Evolutionary conservation across 768 basidiomycete genomes (phyloP), one percentile per base, ranked within the genome.

Genomic region (Filobasidium wieringae): DNA sequence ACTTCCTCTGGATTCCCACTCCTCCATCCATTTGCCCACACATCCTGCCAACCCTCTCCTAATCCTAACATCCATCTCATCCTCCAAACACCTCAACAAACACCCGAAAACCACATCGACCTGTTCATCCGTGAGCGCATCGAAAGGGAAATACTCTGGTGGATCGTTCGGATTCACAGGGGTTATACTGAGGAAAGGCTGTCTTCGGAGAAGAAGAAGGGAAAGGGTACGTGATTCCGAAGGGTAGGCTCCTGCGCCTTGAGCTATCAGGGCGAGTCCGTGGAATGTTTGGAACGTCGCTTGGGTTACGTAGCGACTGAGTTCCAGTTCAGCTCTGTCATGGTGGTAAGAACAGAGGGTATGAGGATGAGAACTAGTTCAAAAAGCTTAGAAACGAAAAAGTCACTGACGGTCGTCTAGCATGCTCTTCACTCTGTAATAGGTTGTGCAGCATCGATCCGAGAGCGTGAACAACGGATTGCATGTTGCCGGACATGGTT

Each of bases 1-100:
- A 59, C 58, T 39, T 7, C 58, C 58, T 37, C 53, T 34, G 50
- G 36, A 47, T 11, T 15, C 45, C 22, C 55, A 31, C 33, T 57
- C 60, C 19, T 31, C 45, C 22, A 53, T 55, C 60, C 60, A 61
- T 27, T 31, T 31, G 17, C 51, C 60, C 4, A 61, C 36, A 1
- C 24, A 24, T 45, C 36, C 60, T 30, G 39, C 60, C 49, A 61
- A 51, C 12, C 31, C 32, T 36, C 37, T 52, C 51, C 60, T 41
- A 11, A 61, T 49, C 43, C 41, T 52, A 12, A 50, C 60, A 47
- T 61, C 60, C 24, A 61, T 41, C 51, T 61, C 60, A 36, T 45
- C 41, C 26, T 51, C 37, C 60, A 61, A 31, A n/a, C 41, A 9
- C 9, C 11, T 27, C 15, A 61, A 30, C 51, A 61, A 47, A 47